Evolutionary conservation across 2,329 filamentous ascomycete genomes (phyloP).

Genomic region (Penicillium sp.): DNA sequence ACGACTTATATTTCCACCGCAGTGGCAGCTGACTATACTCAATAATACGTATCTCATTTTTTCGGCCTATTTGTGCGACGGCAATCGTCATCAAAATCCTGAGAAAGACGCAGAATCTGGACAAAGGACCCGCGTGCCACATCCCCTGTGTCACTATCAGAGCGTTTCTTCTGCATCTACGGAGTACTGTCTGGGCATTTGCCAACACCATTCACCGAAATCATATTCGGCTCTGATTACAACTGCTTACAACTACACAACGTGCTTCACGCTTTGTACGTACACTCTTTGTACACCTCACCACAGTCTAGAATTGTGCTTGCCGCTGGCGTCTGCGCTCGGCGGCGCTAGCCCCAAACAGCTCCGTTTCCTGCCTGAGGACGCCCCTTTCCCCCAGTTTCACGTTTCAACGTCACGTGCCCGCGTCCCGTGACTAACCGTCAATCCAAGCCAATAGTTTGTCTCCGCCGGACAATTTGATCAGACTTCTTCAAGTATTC

Average conservation of each 20-base stretch:
- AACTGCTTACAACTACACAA: not conserved
- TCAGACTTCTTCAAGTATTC: not conserved
- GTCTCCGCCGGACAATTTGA: not conserved
- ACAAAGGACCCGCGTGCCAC: not conserved
- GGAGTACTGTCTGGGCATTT: not conserved
- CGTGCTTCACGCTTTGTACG: not conserved
- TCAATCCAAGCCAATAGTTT: not conserved
- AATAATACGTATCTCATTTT: not conserved
- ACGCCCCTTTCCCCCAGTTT: conserved; percentile 9
- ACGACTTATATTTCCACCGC: not conserved
- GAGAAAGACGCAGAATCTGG: not conserved
- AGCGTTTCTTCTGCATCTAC: not conserved
- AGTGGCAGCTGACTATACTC: not conserved
- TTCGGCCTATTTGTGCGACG: not conserved
- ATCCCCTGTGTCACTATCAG: not conserved
- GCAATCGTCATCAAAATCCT: not conserved
- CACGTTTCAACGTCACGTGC: conserved; percentile 13
- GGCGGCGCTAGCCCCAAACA: conserved; percentile 2
- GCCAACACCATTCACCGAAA: not conserved
- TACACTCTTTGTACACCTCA: not conserved
- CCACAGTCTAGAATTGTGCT: not conserved
- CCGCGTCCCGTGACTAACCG: conserved; percentile 11
- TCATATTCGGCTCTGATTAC: not conserved
- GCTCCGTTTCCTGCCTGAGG: not conserved
- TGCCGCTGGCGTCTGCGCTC: conserved; percentile 9